Evolutionary conservation across 129 eudicot genomes (phyloP), one percentile per base, ranked within the genome.

Genomic region (carrot (Daucus carota)): DNA sequence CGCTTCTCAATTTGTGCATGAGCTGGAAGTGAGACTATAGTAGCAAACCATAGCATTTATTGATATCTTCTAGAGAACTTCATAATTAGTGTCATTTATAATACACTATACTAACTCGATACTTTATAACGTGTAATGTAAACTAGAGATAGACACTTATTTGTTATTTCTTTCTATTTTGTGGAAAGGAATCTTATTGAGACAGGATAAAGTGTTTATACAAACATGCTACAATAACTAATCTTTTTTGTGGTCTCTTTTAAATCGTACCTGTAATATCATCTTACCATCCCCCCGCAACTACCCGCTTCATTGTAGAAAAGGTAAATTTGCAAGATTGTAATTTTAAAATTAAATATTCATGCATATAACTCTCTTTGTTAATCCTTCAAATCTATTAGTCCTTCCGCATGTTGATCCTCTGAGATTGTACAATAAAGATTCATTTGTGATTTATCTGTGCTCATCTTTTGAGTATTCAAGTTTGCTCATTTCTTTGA

Each of bases 401-500:
- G 40, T 59, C 66, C 66, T n/a, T 24, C 33, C 0, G 1, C 62
- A 52, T 59, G 26, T 24, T 59, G 66, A 57, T 57, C 65, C 31
- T 50, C 47, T 44, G 40, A 57, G 28, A 24, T 11, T 24, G 31
- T 57, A 57, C 40, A 36, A 36, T 36, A 36, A 36, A 36, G 4
- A 57, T 54, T 24, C 17, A 20, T 45, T 40, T 22, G 52, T 17
- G 28, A 52, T 15, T 34, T 54, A 29, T 47, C 18, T 31, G 28
- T 47, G 15, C 28, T 31, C 26, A 22, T 28, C 16, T 40, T 70
- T 44, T 67, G 28, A 60, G 75, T 63, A 63, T 38, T 60, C 36
- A 26, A 63, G 70, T 63, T 60, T 22, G 44, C 62, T 60, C 22
- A 31, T 50, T 7, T 81, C 43, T 73, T 77, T 43, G 65, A 24